A percentile compares a stretch with the other conserved stretches of the same genome.
These are phyloP conservation scores for Plasmodium relictum DNA, from an alignment of 169 alveolate species.

Conservation along the genomic window DNA sequence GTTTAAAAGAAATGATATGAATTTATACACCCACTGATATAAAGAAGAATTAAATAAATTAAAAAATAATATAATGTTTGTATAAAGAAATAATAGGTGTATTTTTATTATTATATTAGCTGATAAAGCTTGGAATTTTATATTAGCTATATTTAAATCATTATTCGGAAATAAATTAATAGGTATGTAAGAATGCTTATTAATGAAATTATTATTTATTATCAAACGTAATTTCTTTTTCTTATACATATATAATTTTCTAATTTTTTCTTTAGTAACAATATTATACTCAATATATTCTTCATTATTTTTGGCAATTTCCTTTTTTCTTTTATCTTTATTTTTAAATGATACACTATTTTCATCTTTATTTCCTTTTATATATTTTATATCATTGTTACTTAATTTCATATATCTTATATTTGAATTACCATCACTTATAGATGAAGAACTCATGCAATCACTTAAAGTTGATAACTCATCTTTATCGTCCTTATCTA, in stretches of 20 bases:
- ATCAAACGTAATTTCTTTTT: constrained; percentile 28
- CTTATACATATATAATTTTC: constrained; percentile 51
- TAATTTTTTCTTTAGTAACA: constrained; percentile 28
- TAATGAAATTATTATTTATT: constrained; percentile 32
- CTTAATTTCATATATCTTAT: neutral
- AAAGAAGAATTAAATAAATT: constrained; percentile 39
- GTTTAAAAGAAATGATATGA: constrained; percentile 39
- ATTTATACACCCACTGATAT: constrained; percentile 55
- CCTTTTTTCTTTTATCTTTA: neutral
- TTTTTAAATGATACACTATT: constrained; percentile 2
- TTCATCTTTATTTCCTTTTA: neutral
- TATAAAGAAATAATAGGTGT: constrained; percentile 29
- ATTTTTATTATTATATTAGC: constrained; percentile 26
- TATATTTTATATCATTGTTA: neutral
- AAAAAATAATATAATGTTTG: constrained; percentile 37
- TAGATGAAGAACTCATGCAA: neutral
- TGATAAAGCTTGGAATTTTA: constrained; percentile 40
- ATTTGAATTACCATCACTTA: neutral
- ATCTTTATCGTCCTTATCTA: neutral
- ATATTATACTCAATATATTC: constrained; percentile 41
- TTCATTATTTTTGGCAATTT: neutral
- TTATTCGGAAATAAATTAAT: constrained; percentile 43
- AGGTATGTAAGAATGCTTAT: constrained; percentile 40
- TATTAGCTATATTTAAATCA: constrained; percentile 24
- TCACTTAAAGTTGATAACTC: neutral